Evolutionary conservation across 768 basidiomycete genomes (phyloP), one percentile per base, ranked within the genome.

Genomic region (Leccinellum albellum): DNA sequence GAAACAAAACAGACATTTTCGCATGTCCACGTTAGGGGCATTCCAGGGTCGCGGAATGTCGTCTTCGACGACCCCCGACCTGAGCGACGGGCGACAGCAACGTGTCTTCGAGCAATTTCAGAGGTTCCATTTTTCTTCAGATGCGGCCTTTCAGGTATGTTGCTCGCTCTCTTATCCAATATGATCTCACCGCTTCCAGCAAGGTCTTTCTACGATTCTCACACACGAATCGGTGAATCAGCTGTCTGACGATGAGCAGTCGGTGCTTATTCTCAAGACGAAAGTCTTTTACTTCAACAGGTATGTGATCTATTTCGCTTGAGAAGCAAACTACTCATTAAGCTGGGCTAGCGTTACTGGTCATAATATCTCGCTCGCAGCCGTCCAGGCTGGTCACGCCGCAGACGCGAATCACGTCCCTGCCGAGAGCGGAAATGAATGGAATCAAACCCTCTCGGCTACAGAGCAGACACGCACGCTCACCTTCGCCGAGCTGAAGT

Each of bases 211-310:
- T 58, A 81, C 78, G 54, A 80, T 90, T 29, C 60, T 85, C 6
- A 68, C 78, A 6, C 78, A 75, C 14, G 75, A 75, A 33, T 44
- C 77, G 3, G 59, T 79, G 32, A 65, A 73, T 9, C 59, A 64
- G 66, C 64, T 69, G 29, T 56, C 77, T 1, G 67, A 74, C 8
- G 76, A 75, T 20, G 74, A 79, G 32, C 71, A 64, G 54, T 78
- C 80, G 14, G 79, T 83, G 24, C 71, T 82, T 29, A 56, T 85
- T 32, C 76, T 81, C 10, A 78, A 78, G 37, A 82, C 82, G 2
- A 76, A 81, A 17, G 77, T 89, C 1, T 91, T 87, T 66, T 91
- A 88, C 72, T 91, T 89, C 70, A 90, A 88, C 71, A 74, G 74
- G 84, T 82, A 55, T 54, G 73, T 53, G 45, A 51, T 57, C 20